Evolutionary conservation across 106 monocot species (phyloP).

Genomic region (Allium cepa): DNA sequence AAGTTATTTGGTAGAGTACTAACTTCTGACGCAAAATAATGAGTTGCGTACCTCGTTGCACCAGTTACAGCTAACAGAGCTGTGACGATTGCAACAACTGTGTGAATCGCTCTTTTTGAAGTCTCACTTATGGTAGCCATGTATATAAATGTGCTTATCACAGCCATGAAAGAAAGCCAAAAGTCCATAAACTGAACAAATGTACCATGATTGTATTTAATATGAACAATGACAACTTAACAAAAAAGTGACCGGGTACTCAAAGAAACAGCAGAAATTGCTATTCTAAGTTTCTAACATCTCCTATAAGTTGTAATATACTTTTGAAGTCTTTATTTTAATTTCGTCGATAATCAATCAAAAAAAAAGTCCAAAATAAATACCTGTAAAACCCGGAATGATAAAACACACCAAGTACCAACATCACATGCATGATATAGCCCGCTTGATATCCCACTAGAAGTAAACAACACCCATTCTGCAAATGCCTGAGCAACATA

Average conservation of each 20-base stretch:
- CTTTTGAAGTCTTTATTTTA: no score
- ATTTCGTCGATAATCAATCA: background rate
- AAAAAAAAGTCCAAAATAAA: constrained; percentile 1
- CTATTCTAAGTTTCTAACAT: no score
- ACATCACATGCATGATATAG: constrained; percentile 96
- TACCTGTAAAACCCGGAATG: constrained; percentile 88
- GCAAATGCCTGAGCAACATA: constrained; percentile 53
- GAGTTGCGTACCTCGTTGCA: constrained; percentile 53
- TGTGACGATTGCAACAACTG: constrained; percentile 61
- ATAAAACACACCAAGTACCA: constrained; percentile 86
- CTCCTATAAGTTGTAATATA: no score
- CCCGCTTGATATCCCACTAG: constrained; percentile 90
- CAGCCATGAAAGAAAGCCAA: constrained; percentile 99
- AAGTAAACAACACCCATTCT: constrained; percentile 90
- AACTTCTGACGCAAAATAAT: background rate
- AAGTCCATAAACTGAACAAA: constrained; percentile 86
- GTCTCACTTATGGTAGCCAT: constrained; percentile 72
- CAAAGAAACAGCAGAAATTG: no score
- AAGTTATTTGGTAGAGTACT: background rate
- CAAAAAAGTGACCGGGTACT: no score
- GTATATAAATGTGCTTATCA: constrained; percentile 82
- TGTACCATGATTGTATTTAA: background rate
- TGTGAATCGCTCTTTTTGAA: constrained; percentile 81
- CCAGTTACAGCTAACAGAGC: constrained; percentile 80
- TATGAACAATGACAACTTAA: background rate